Conservation (phyloP, 176 grass and related monocot species). For the Cenchrus americanus region DNA sequence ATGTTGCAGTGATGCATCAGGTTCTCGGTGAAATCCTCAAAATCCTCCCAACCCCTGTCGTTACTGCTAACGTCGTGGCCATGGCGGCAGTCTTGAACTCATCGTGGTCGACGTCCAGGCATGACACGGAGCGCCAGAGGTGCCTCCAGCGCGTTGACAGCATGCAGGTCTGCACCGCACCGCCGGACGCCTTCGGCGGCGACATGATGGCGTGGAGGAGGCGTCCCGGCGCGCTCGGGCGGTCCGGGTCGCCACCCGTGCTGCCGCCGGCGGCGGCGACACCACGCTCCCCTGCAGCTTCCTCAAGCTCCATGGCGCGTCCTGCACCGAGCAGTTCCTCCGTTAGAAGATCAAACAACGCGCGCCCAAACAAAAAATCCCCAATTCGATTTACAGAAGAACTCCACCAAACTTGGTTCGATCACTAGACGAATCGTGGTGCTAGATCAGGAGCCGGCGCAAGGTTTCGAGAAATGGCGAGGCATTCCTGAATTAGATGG, state of each 20-base stretch:
- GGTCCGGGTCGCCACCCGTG: not conserved
- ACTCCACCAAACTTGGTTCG: not conserved
- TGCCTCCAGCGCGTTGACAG: not conserved
- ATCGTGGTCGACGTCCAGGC: not conserved
- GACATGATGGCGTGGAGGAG: not conserved
- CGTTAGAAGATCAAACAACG: not conserved
- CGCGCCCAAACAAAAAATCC: not conserved
- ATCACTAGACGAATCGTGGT: not conserved
- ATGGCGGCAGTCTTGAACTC: not conserved
- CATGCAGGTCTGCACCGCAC: not conserved
- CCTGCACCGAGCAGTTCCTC: not conserved
- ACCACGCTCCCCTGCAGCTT: not conserved
- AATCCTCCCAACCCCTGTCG: not conserved
- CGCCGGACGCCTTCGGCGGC: not conserved
- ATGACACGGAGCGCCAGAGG: not conserved
- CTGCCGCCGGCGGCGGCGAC: not conserved
- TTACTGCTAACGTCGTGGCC: not conserved
- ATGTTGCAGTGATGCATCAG: not conserved
- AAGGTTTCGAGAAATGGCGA: not conserved
- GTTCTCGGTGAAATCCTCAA: not conserved
- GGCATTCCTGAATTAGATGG: not conserved
- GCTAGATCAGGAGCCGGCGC: not conserved
- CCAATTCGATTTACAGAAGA: not conserved
- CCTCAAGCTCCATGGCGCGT: not conserved
- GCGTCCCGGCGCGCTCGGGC: not conserved